Evolutionary conservation across 2,329 filamentous ascomycete species (phyloP), one percentile per base, ranked within the genome.

Genomic region (Stachybotrys echinatus): DNA sequence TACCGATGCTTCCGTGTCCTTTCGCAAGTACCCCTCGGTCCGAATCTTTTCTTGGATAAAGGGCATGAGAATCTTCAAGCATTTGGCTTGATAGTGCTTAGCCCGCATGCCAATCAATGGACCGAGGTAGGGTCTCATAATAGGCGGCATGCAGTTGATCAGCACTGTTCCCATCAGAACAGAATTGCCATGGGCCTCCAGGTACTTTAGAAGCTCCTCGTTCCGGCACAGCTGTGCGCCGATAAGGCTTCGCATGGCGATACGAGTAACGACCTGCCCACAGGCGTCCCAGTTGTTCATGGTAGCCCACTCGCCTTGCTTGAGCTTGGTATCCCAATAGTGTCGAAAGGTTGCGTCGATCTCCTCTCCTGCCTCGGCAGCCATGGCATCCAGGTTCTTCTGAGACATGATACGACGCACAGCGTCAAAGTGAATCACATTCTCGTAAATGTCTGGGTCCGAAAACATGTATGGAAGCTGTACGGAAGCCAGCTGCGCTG

Each of bases 391-490:
- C 6, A 45, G 21, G 23, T 45, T 45, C n/a, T 27, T 27, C 23
- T 45, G 21, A 23, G 43, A 23, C 43, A 45, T 18, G 23, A 23
- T n/a, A 7, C 23, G 21, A 23, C 43, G 43, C n/a, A 23, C 21
- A 23, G 23, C 22, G 14, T 45, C 43, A 23, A 45, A 45, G 43
- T 45, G 43, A 23, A 45, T 45, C 19, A 45, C 43, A 14, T 45
- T 45, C 17, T 45, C 43, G 43, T 23, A 23, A 14, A 45, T 23
- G 22, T 45, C 23, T 27, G 17, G 43, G 22, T 45, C 43, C 14
- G 21, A 17, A 23, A 45, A 23, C 17, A 45, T 23, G 43, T 45
- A 45, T 2, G 43, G 23, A 2, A 45, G 23, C 23, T 45, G 43
- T 12, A 45, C 31, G 4, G 21, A 23, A 12, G 21, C 43, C n/a